phyloP scores from a whole-genome alignment of 768 basidiomycete species.

The Leucogyrophana mollusca region DNA sequence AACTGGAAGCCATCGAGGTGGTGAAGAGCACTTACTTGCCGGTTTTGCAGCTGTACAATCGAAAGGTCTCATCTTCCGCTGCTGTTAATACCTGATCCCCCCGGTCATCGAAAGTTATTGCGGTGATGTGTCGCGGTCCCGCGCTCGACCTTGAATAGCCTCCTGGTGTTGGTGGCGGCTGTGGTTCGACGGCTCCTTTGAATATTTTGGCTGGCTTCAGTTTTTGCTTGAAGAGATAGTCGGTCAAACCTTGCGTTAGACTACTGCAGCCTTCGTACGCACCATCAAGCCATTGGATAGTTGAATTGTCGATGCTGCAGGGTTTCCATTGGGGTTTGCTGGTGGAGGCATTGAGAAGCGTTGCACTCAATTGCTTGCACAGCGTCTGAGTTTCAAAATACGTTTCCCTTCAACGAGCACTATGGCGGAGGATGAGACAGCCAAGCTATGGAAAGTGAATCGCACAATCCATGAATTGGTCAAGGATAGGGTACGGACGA shows the following conservation, averaged over 20 bases:
- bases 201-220: conserved; percentile 91
- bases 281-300: conserved; percentile 57
- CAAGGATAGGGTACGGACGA: conserved; percentile 79
- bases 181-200: conserved; percentile 70
- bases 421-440: conserved; percentile 81
- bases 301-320: conserved; percentile 35
- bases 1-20: conserved; percentile 13
- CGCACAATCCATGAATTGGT: conserved; percentile 96
- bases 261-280: conserved; percentile 2
- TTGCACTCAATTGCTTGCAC: conserved; percentile 5
- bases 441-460: conserved; percentile 94
- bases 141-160: conserved; percentile 31
- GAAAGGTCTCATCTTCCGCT: conserved; percentile 89
- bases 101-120: conserved; percentile 86
- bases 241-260: conserved; percentile 1
- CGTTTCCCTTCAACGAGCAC: conserved; percentile 25
- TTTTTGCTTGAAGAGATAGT: conserved; percentile 46
- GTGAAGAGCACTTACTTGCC: conserved; percentile 78
- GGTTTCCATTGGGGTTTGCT: conserved; percentile 32
- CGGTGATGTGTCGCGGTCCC: conserved; percentile 78
- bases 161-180: conserved; percentile 46
- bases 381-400: conserved; percentile 58
- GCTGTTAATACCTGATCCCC: conserved; percentile 87
- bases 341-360: conserved; percentile 36
- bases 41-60: conserved; percentile 82